Evolutionary conservation across 2,329 filamentous ascomycete genomes (phyloP).

Genomic region (Emmonsia crescens): DNA sequence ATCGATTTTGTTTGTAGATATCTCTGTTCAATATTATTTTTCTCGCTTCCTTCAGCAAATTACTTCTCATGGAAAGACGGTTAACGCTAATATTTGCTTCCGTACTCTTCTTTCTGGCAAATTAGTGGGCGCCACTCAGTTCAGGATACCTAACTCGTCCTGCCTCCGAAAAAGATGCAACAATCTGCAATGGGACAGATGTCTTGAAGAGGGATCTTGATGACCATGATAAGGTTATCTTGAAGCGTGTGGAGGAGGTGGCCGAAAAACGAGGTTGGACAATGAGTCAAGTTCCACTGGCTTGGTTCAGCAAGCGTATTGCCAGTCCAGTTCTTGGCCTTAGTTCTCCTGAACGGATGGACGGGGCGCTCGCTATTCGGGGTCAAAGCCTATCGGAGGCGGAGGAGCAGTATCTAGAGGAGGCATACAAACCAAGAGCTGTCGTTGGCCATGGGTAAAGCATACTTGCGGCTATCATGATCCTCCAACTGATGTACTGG

Average conservation of each 20-base stretch:
- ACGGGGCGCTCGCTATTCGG: slow-evolving; percentile 37
- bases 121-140: not conserved
- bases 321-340: slow-evolving; percentile 42
- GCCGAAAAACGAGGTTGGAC: slow-evolving; percentile 34
- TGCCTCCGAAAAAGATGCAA: not conserved
- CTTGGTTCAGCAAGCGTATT: slow-evolving; percentile 34
- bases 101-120: not conserved
- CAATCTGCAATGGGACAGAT: not conserved
- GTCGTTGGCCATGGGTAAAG: not conserved
- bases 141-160: not conserved
- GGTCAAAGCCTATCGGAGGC: slow-evolving; percentile 38
- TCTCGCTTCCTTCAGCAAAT: not conserved
- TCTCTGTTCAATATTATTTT: not conserved
- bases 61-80: not conserved
- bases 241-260: slow-evolving; percentile 36
- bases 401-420: slow-evolving; percentile 41
- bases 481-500: not conserved
- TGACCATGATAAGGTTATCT: slow-evolving; percentile 21
- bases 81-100: not conserved
- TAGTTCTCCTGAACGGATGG: slow-evolving; percentile 36
- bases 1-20: slow-evolving; percentile 20
- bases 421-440: slow-evolving; percentile 29
- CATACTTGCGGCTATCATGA: not conserved
- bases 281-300: slow-evolving; percentile 26
- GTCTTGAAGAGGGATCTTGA: not conserved